Evolutionary conservation across 1,284 basidiomycete species (phyloP).

Genomic region (Pseudozyma tsukubaensis): DNA sequence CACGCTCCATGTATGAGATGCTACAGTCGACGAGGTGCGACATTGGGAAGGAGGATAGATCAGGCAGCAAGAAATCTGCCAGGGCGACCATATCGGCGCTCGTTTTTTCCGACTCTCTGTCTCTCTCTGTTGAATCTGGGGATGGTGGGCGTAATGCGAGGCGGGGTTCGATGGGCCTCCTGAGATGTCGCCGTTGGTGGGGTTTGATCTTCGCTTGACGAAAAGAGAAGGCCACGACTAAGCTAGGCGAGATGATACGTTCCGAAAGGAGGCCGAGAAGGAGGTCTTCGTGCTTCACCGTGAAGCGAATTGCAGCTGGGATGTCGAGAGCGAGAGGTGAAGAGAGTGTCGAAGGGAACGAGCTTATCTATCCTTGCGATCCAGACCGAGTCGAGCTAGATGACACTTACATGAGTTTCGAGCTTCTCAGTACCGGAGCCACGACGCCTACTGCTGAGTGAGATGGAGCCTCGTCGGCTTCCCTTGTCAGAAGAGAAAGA

Average conservation of each 20-base stretch:
- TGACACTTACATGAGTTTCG: slow-evolving; percentile 54
- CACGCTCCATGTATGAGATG: slow-evolving; percentile 22
- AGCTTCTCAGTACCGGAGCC: slow-evolving; percentile 61
- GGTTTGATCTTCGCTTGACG: not conserved
- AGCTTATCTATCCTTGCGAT: not conserved
- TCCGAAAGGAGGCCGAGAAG: not conserved
- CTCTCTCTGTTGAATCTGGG: not conserved
- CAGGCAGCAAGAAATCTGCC: slow-evolving; percentile 1
- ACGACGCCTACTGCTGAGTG: slow-evolving; percentile 46
- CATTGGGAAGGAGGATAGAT: slow-evolving; percentile 13
- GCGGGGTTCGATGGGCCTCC: not conserved
- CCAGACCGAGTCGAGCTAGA: not conserved
- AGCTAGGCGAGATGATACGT: not conserved
- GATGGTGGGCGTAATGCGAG: not conserved
- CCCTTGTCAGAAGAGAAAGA: slow-evolving; percentile 45
- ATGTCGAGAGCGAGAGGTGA: too few species aligned
- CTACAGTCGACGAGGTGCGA: slow-evolving; percentile 22
- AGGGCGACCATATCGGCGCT: slow-evolving; percentile 8
- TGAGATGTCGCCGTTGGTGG: not conserved
- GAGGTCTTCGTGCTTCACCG: not conserved
- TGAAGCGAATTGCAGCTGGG: not conserved
- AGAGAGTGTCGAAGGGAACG: not conserved
- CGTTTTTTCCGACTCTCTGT: not conserved
- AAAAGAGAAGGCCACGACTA: too few species aligned
- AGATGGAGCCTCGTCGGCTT: slow-evolving; percentile 50